Evolutionary conservation across 1,284 basidiomycete genomes (phyloP), one percentile per base, ranked within the genome.

Genomic region (Afroboletus lepidellus): DNA sequence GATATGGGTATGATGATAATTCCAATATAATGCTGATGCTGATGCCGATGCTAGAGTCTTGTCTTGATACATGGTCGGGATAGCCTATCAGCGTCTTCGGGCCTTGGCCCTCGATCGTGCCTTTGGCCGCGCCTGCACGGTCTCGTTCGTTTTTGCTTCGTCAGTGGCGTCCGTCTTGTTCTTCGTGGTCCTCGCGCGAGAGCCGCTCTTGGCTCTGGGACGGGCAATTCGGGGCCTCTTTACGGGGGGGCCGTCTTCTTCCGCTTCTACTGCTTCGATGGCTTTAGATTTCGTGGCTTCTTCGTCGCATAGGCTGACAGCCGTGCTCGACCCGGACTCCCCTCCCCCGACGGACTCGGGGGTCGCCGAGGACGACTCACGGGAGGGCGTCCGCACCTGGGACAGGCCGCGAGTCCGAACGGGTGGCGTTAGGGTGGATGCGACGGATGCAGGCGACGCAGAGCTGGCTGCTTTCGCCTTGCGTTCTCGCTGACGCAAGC

Each of bases 251-350:
- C 48, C 55, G 3, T 64, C 60, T 33, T 47, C 65, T 12, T 51
- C 55, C 11, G 44, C 63, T 29, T 55, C 64, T 13, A 49, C 53
- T 7, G 23, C 5, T 41, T 57, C 56, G 49, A 30, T 24, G 12
- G 18, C 34, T 46, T 68, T 62, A 48, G 54, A 41, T 30, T 65
- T 69, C 33, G 48, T 50, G 6, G 29, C 64, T 15, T 61, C 66
- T 42, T 69, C 69, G 3, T 58, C 65, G 24, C 57, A 69, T 41
- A 69, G 33, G 49, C 65, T 70, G 15, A 67, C 65, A 15, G 69
- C 69, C 3, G 69, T 67, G 45, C 65, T 67, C 8, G 69, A 70
- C 15, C 64, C 65, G 4, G 65, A 71, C 46, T 67, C 65, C 2
- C 45, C 59, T 15, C 56, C 66, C 15, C 57, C 64, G 41, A 66